Base-by-base conservation (phyloP, 2,329 filamentous ascomycete genomes). In the Xylaria arbuscula region DNA sequence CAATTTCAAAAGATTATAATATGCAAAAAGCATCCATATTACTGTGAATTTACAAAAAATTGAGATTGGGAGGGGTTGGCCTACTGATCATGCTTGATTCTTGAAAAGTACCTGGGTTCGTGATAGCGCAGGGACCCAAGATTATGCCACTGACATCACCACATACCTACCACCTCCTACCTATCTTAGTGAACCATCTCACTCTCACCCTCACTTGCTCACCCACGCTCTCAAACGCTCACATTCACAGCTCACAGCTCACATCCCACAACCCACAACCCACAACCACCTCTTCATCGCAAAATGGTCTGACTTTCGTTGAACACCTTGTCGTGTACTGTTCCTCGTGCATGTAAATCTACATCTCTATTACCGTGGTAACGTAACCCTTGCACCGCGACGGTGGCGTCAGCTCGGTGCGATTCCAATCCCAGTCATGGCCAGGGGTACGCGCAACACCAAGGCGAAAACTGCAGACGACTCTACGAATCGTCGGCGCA, bases 401-500 rank as follows among this genome's bases (percentile, higher is more conserved):
- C 24, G 19, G 19, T 34, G 38, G 17, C 9, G 4, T 38, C 28
- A 3, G 38, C 19, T 24, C 36, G 17, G 5, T 17, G 13, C 15
- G 2, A 17, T 17, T 36, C 48, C n/a, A 50, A 28, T 38, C 19
- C 50, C 28, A 22, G 59, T 38, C 36, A 66, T 65, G 66, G 59
- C 62, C 2, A 66, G 58, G 48, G 47, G 38, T 6, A 34, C 40
- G 45, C 48, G 51, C 19, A 36, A n/a, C 45, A 42, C 11, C 3
- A 48, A 34, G 13, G 9, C 60, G 17, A 56, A 38, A 7, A 53
- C 8, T 17, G 56, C 13, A 7, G 51, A 28, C 17, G 57, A 28
- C 7, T 10, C 19, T 19, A 17, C 34, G 13, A 28, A 9, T 53
- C 69, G 72, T 24, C 71, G 74, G 59, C 74, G 74, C 45, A 74